Percentiles rank a stretch among this genome's conserved stretches.
phyloP scores from a whole-genome alignment of 2,329 filamentous ascomycete genomes.

The Amesomyces nigricolor region DNA sequence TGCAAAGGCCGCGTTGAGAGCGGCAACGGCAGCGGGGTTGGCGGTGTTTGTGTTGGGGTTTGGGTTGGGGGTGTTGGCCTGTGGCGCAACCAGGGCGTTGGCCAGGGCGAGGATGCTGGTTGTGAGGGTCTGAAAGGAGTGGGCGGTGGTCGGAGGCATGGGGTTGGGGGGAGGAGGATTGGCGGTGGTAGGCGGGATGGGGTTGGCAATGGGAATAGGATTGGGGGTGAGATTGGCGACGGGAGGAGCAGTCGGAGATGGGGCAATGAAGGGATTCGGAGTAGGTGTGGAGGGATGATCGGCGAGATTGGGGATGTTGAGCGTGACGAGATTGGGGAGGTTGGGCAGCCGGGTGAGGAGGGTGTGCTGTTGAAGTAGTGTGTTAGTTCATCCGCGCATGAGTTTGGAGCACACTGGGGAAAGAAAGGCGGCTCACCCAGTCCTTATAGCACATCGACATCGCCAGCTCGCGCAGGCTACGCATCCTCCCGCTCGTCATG shows the following conservation, averaged over 20 bases:
- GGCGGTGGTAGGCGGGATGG: too few relatives aligned
- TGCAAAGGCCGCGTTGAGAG: too few relatives aligned
- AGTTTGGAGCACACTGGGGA: slow-evolving; percentile 1
- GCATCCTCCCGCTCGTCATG: slow-evolving; percentile 72
- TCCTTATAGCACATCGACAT: slow-evolving; percentile 68
- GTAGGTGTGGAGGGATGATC: slow-evolving; percentile 16
- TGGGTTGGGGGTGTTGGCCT: too few relatives aligned
- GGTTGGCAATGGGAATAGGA: neutral
- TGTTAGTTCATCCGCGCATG: too few relatives aligned
- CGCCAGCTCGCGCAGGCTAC: slow-evolving; percentile 62
- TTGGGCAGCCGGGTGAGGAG: slow-evolving; percentile 71
- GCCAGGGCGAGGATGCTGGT: too few relatives aligned
- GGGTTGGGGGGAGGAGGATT: too few relatives aligned
- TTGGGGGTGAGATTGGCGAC: too few relatives aligned
- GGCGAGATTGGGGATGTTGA: slow-evolving; percentile 29
- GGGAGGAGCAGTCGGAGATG: too few relatives aligned
- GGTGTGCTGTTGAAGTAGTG: slow-evolving; percentile 51
- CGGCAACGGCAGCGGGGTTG: too few relatives aligned
- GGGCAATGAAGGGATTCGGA: too few relatives aligned
- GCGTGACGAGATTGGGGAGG: slow-evolving; percentile 59
- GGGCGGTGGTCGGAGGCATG: too few relatives aligned
- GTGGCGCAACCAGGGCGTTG: neutral
- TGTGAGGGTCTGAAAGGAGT: too few relatives aligned
- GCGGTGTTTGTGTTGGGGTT: neutral
- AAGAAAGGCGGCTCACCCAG: slow-evolving; percentile 54